Conservation (phyloP, 2,329 filamentous ascomycete genomes). For the Rutstroemia sp. region DNA sequence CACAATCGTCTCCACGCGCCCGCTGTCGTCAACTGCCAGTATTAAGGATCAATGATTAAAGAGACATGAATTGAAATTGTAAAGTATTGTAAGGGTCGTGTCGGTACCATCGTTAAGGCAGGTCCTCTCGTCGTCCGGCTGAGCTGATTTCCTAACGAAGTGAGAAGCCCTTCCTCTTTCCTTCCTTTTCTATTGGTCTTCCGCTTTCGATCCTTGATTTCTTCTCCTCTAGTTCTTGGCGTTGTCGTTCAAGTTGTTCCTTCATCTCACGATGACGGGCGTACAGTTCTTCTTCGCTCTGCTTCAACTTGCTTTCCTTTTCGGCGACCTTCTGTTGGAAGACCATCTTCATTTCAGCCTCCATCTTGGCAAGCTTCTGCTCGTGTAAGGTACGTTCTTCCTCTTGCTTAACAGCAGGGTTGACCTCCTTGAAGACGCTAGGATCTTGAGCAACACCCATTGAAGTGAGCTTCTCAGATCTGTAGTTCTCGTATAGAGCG, state of each 20-base stretch:
- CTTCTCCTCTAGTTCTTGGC: slow-evolving; percentile 95
- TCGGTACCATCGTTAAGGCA: slow-evolving; percentile 9
- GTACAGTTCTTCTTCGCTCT: slow-evolving; percentile 98
- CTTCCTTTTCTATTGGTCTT: slow-evolving; percentile 92
- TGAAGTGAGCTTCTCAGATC: slow-evolving; percentile 95
- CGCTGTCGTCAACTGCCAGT: slow-evolving; percentile 5
- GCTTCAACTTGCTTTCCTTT: slow-evolving; percentile 99
- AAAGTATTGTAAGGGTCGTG: slow-evolving; percentile 3
- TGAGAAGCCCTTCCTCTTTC: slow-evolving; percentile 98
- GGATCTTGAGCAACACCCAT: slow-evolving; percentile 99
- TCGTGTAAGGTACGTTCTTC: slow-evolving; percentile 97
- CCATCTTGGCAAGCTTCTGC: slow-evolving; percentile 99
- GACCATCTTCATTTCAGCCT: slow-evolving; percentile 99
- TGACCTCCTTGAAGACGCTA: slow-evolving; percentile 99
- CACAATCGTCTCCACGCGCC: background rate
- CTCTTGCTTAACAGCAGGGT: slow-evolving; percentile 99
- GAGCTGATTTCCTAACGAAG: slow-evolving; percentile 60
- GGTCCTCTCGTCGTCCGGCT: background rate
- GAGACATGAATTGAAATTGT: slow-evolving; percentile 11
- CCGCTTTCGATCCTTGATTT: slow-evolving; percentile 92
- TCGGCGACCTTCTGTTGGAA: slow-evolving; percentile 99
- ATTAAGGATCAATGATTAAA: slow-evolving; percentile 13
- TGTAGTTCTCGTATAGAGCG: slow-evolving; percentile 97
- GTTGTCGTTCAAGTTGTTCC: slow-evolving; percentile 94
- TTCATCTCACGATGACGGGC: slow-evolving; percentile 99